Percentiles rank a stretch among this genome's conserved stretches.
Evolutionary conservation across 176 grass and related monocot genomes (phyloP).

Genomic region (Oryza rufipogon): DNA sequence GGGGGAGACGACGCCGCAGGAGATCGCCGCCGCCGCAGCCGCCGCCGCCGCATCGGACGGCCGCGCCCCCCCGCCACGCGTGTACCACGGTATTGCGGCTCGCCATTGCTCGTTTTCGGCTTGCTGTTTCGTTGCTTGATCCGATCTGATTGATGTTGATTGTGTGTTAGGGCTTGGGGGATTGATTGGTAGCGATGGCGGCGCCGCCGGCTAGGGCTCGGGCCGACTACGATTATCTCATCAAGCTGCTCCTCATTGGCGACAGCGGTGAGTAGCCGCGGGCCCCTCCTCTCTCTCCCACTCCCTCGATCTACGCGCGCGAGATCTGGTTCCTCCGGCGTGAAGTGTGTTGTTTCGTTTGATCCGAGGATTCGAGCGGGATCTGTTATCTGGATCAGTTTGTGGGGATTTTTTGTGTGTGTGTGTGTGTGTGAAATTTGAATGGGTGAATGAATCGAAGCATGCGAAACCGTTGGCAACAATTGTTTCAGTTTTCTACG

Average conservation of each 20-base stretch:
- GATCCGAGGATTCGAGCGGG: not conserved
- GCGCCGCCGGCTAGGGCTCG: conserved; percentile 61
- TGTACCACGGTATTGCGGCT: conserved; percentile 3
- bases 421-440: not conserved
- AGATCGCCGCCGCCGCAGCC: conserved; percentile 2
- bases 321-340: conserved; percentile 27
- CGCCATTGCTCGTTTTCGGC: not conserved
- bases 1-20: not conserved
- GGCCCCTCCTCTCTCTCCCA: no score
- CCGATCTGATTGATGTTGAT: conserved; percentile 30
- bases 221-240: conserved; percentile 68
- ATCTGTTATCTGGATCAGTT: conserved; percentile 28
- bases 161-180: conserved; percentile 34
- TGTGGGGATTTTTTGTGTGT: not conserved
- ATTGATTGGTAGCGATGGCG: conserved; percentile 50
- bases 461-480: not conserved
- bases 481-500: not conserved
- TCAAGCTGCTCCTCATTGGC: conserved; percentile 66
- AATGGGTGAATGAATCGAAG: not conserved
- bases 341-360: not conserved
- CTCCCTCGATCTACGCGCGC: conserved; percentile 6
- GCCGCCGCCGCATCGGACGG: not conserved
- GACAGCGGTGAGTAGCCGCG: conserved; percentile 52
- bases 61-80: not conserved
- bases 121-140: not conserved